Base-by-base conservation (phyloP, 2,329 filamentous ascomycete genomes). In the Dryadomyces sulphureus region DNA sequence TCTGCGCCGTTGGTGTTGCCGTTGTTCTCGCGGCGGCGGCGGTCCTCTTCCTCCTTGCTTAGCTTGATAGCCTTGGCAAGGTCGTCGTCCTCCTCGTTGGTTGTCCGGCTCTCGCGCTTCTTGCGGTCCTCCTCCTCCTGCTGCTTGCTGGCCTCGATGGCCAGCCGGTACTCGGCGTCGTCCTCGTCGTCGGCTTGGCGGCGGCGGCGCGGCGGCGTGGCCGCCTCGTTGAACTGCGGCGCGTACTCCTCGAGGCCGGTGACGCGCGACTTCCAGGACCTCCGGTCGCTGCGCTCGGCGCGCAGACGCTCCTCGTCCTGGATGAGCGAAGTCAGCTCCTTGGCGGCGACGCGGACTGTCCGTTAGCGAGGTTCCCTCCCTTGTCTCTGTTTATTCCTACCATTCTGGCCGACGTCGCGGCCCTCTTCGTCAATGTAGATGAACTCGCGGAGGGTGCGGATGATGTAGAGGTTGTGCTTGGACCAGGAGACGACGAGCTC, bases 401-500 rank as follows among this genome's bases (percentile, higher is more conserved):
- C 90, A 66, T 95, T 96, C 59, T 94, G 87, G 46, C 92, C 92
- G 43, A 98, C 92, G 60, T 98, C 92, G 53, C 84, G 78, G 41
- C 89, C 87, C 52, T 98, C 92, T 59, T 98, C 92, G 54, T 98
- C 92, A 45, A 94, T 77, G 62, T 96, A 94, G 60, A 92, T 84
- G 57, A 98, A 98, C 64, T 98, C 92, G 60, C 92, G 83, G 62
- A 98, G 66, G 25, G 92, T 98, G 71, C 95, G 96, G 70, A 98
- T 94, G 64, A 98, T 92, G 65, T 94, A 98, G 54, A 95, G 81
- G 62, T 94, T 96, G 69, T 96, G 93, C 58, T 89, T 83, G 52
- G 89, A 89, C 92, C 92, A 98, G 5, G 90, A 95, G 43, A 98
- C 92, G 30, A 95, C 87, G 53, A 95, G 69, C 65, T 96, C 92